Evolutionary conservation across 192 early-diverging fungal species (phyloP), one percentile per base, ranked within the genome.

Genomic region (Linnemannia zychae): DNA sequence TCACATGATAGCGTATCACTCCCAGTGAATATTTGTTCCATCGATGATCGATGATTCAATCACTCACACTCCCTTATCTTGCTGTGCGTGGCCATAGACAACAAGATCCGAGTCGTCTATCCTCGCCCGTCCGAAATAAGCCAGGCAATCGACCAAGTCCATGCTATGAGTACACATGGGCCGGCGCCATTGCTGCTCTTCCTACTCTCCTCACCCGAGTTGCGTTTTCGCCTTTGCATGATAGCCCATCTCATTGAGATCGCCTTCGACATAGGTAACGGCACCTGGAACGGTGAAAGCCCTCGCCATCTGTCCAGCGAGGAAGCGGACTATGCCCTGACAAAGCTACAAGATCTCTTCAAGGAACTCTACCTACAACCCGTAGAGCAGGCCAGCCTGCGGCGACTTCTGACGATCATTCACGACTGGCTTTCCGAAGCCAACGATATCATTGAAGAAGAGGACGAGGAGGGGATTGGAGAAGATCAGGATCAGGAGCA

Each of bases 191-290:
- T 84, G 0, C 24, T 84, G 4, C 20, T 50, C 7, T 4, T 31
- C n/a, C 67, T 84, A n/a, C 36, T 84, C 0, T 65, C 68, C 0
- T 65, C 67, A 11, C 72, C 82, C 34, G 33, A 33, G 12, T 47
- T 78, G 3, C 82, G 76, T 33, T 84, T 77, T 50, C 82, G 82
- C 12, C 4, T 84, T 33, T 84, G 82, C 17, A 22, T 48, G 18
- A 53, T 75, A 4, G 60, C 82, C 22, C 82, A 79, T 67, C 72
- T 84, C 22, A 47, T 84, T 34, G 82, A 84, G 37, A 72, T 73
- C 9, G 82, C 76, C 4, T 31, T 84, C 2, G 60, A 40, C 3
- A 16, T 84, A 7, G 31, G 31, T 7, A 71, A 75, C 68, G 76
- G 70, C 11, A n/a, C 24, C 46, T 73, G 52, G 68, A 48, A 33